Conservation (phyloP, 164 flowering plant species). For the Annona squamosa region DNA sequence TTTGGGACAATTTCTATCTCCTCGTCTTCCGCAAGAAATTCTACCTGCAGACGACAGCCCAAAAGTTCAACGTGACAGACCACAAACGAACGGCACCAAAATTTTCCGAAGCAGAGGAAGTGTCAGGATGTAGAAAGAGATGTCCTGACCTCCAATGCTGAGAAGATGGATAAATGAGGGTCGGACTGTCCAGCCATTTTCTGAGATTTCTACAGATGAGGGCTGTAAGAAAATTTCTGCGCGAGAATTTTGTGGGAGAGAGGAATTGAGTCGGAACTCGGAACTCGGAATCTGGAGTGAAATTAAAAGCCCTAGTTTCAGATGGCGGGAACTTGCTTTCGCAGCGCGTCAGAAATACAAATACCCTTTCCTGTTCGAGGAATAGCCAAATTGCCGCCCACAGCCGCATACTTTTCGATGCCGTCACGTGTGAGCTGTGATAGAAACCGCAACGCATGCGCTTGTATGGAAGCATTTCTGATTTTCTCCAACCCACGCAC, state of each 20-base stretch:
- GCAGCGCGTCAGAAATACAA: background rate
- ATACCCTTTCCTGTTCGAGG: background rate
- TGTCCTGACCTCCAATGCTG: slow-evolving; percentile 56
- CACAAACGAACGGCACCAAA: background rate
- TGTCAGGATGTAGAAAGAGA: background rate
- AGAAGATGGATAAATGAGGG: slow-evolving; percentile 48
- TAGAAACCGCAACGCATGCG: too few species aligned
- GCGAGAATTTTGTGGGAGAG: background rate
- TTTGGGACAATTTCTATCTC: slow-evolving; percentile 69
- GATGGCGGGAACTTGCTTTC: slow-evolving; percentile 2
- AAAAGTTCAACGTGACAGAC: background rate
- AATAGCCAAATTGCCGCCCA: background rate
- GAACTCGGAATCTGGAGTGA: background rate
- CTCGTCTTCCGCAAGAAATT: slow-evolving; percentile 85
- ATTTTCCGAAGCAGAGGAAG: background rate
- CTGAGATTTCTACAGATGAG: background rate
- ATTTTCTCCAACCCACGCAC: too few species aligned
- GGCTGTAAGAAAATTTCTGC: background rate
- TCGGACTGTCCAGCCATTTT: slow-evolving; percentile 76
- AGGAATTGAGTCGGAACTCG: background rate
- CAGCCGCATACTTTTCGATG: too few species aligned
- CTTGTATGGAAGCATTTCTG: too few species aligned
- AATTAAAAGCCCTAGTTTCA: slow-evolving; percentile 3
- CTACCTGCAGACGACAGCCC: slow-evolving; percentile 37
- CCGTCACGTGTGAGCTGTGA: too few species aligned